Evolutionary conservation across 441 rosid genomes (phyloP).

Genomic region (Croton laevigatus): DNA sequence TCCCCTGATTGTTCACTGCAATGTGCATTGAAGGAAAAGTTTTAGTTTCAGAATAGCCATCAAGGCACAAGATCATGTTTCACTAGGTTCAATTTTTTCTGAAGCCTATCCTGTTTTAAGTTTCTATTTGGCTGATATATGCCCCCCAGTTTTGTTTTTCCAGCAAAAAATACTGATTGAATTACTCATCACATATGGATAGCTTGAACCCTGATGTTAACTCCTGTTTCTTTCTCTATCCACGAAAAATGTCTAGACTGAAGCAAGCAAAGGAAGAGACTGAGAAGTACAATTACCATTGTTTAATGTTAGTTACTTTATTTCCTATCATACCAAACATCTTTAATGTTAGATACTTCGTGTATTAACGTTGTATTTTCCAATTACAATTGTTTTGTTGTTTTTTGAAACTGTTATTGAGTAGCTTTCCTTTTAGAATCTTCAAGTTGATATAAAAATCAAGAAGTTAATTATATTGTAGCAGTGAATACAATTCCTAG

Average conservation of each 20-base stretch:
- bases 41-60: background rate
- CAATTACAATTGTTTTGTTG: background rate
- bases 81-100: background rate
- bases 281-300: conserved; percentile 66
- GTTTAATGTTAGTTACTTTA: no score
- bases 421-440: background rate
- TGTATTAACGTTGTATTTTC: background rate
- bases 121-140: background rate
- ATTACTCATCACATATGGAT: background rate
- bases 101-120: background rate
- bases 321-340: background rate
- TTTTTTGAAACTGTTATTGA: background rate
- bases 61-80: background rate
- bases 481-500: background rate
- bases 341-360: background rate
- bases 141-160: background rate
- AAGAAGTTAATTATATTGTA: background rate
- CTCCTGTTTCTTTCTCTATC: conserved; percentile 9
- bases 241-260: conserved; percentile 77
- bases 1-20: no score
- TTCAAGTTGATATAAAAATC: background rate
- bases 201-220: conserved; percentile 14
- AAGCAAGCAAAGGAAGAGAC: conserved; percentile 92
- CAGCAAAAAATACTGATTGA: background rate
- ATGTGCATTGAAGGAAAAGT: background rate